These are phyloP conservation scores for Phialemonium atrogriseum DNA, from an alignment of 2,329 filamentous ascomycete species.

Conservation along the genomic window DNA sequence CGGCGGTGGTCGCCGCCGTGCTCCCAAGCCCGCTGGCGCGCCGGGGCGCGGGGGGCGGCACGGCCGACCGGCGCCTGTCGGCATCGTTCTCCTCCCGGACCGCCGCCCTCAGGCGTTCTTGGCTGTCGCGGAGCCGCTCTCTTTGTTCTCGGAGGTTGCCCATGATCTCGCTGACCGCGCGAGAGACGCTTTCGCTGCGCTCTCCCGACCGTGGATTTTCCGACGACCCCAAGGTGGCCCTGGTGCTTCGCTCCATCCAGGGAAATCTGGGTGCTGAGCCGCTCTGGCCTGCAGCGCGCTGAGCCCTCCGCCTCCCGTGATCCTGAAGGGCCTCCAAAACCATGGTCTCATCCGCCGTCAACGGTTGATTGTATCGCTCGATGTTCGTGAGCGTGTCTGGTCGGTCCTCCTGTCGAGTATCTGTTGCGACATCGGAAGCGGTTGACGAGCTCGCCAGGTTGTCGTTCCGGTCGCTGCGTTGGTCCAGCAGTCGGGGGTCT, in stretches of 20 bases:
- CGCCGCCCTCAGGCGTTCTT: conserved; percentile 12
- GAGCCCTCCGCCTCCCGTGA: conserved; percentile 42
- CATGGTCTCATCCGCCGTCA: conserved; percentile 45
- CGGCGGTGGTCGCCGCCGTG: conserved; percentile 8
- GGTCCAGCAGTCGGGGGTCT: conserved; percentile 43
- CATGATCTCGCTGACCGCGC: conserved; percentile 30
- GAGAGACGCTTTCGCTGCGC: conserved; percentile 26
- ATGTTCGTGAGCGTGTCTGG: conserved; percentile 23
- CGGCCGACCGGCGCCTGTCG: conserved; percentile 8
- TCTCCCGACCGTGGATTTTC: conserved; percentile 21
- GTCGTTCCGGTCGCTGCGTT: conserved; percentile 34
- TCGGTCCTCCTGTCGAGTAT: conserved; percentile 20
- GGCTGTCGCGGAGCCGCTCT: conserved; percentile 24
- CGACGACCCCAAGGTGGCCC: conserved; percentile 11
- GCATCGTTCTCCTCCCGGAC: conserved; percentile 16
- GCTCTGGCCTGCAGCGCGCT: conserved; percentile 15
- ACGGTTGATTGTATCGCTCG: conserved; percentile 39
- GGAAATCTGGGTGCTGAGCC: conserved; percentile 5
- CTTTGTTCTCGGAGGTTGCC: conserved; percentile 28
- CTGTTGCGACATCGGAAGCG: conserved; percentile 9
- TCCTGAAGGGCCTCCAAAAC: conserved; percentile 49
- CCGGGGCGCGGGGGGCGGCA: conserved; percentile 1
- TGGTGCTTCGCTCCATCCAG: conserved; percentile 9
- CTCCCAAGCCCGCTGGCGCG: conserved; percentile 2
- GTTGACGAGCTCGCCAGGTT: neutral